phyloP scores from a whole-genome alignment of 768 basidiomycete species.

The Phanerodontia chrysosporium region DNA sequence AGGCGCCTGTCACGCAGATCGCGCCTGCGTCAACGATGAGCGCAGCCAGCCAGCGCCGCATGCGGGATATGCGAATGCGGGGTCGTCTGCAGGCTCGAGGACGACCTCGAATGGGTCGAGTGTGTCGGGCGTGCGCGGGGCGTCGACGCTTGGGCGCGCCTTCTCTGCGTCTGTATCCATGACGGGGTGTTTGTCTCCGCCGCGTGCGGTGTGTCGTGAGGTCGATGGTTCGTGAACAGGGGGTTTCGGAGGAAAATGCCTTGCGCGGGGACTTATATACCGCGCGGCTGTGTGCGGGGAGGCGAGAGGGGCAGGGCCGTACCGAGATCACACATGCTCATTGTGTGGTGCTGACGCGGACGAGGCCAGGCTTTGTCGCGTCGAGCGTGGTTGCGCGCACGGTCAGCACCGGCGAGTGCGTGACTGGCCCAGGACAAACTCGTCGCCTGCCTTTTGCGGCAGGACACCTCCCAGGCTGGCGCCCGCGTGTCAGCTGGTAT shows the following conservation, averaged over 20 bases:
- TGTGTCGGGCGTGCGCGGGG: no score
- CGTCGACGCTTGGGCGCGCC: not conserved
- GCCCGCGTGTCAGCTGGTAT: no score
- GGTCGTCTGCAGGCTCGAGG: slow-evolving; percentile 17
- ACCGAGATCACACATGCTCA: not conserved
- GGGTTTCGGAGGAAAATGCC: no score
- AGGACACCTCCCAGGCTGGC: no score
- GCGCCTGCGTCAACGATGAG: slow-evolving; percentile 18
- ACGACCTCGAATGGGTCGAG: slow-evolving; percentile 13
- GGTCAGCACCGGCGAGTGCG: not conserved
- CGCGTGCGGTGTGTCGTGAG: not conserved
- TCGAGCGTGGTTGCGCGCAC: not conserved
- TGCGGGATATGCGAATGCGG: slow-evolving; percentile 12
- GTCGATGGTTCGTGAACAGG: no score
- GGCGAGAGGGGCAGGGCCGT: no score
- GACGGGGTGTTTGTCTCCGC: not conserved
- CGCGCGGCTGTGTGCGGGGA: no score
- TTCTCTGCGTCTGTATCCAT: not conserved
- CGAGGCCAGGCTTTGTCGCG: not conserved
- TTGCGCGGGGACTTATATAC: no score
- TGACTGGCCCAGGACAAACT: not conserved
- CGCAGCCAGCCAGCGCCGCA: slow-evolving; percentile 20
- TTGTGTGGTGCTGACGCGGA: not conserved
- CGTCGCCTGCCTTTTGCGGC: no score
- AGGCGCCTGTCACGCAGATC: slow-evolving; percentile 22